A percentile compares a stretch with the other conserved stretches of the same genome.
Conservation (phyloP, 768 basidiomycete genomes). For the Sporobolomyces roseus region DNA sequence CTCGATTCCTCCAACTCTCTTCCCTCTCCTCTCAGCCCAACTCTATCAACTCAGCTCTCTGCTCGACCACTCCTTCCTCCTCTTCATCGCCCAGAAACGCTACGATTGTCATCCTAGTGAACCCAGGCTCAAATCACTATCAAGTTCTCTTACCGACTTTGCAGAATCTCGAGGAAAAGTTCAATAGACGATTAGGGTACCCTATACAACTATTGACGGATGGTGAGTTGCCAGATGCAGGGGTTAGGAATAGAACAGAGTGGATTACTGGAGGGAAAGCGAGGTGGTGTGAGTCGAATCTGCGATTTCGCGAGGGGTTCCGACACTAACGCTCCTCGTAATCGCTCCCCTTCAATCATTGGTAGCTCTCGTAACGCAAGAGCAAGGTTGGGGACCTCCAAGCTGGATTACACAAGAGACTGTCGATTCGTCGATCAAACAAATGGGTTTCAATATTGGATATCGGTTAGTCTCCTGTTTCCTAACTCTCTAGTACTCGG, state of each 20-base stretch:
- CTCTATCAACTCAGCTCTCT: not conserved
- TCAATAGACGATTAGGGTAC: constrained; percentile 16
- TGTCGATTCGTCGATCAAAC: not conserved
- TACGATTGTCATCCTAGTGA: constrained; percentile 21
- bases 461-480: not conserved
- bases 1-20: too few relatives aligned
- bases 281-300: constrained; percentile 8
- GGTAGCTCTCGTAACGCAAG: constrained; percentile 17
- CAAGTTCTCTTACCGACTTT: constrained; percentile 6
- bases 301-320: too few relatives aligned
- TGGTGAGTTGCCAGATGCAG: constrained; percentile 8
- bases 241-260: not conserved
- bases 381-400: constrained; percentile 21
- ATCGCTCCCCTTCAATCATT: too few relatives aligned
- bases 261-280: constrained; percentile 21
- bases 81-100: not conserved
- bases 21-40: too few relatives aligned
- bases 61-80: not conserved
- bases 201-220: constrained; percentile 24
- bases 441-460: constrained; percentile 1
- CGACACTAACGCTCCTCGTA: too few relatives aligned
- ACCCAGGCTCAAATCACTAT: constrained; percentile 10
- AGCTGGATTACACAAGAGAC: not conserved
- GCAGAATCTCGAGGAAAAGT: constrained; percentile 10
- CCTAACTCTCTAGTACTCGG: too few relatives aligned